These are phyloP conservation scores for Clonostachys rosea DNA, from an alignment of 2,329 filamentous ascomycete species.

Conservation along the genomic window DNA sequence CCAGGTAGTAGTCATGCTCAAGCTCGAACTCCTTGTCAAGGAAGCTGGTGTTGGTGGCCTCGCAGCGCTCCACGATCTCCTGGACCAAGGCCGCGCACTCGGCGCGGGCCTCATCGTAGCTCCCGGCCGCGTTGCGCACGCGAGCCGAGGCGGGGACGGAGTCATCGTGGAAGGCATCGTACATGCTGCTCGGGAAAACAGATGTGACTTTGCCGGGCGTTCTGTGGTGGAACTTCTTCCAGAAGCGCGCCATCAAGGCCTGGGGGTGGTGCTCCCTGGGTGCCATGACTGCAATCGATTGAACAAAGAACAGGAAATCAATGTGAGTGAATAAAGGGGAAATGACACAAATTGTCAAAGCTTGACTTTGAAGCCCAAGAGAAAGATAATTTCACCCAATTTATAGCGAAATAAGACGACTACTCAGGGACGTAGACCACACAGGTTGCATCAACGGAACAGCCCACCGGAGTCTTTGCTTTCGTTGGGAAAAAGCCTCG, in stretches of 20 bases:
- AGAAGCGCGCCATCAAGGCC: slow-evolving; percentile 32
- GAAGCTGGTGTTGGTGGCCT: slow-evolving; percentile 38
- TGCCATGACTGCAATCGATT: no score
- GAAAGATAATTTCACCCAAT: no score
- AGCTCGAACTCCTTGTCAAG: slow-evolving; percentile 39
- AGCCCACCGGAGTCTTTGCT: no score
- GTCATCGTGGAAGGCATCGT: slow-evolving; percentile 31
- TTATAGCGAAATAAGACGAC: no score
- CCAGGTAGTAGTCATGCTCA: slow-evolving; percentile 28
- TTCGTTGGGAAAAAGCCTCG: no score
- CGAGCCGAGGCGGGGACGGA: slow-evolving; percentile 43
- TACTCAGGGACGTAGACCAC: no score
- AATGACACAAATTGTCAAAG: no score
- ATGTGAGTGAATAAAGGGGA: no score
- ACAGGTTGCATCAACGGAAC: no score
- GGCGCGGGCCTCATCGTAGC: slow-evolving; percentile 32
- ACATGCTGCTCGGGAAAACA: slow-evolving; percentile 34
- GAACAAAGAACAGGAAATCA: no score
- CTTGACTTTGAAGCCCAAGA: no score
- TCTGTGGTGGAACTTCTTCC: slow-evolving; percentile 33
- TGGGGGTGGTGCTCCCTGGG: slow-evolving; percentile 18
- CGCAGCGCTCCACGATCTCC: slow-evolving; percentile 32
- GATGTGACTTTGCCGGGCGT: slow-evolving; percentile 36
- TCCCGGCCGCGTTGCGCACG: slow-evolving; percentile 34
- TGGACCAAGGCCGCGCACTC: slow-evolving; percentile 32